phyloP scores from a whole-genome alignment of 306 rosid species.

The Ormosia semicastrata region DNA sequence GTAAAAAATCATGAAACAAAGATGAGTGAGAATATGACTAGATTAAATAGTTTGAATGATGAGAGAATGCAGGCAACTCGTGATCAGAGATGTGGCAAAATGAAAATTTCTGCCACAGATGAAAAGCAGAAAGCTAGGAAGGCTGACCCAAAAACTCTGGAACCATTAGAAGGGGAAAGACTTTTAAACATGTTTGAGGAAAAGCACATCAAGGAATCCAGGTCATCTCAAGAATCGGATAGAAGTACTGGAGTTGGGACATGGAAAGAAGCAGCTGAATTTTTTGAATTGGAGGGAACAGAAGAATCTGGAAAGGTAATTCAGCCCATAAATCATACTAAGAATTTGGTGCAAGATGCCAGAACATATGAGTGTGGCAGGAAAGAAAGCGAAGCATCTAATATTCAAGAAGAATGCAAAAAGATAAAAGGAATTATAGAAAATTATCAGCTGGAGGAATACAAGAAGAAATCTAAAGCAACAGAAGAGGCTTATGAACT shows the following conservation, averaged over 20 bases:
- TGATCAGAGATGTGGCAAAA: constrained; percentile 39
- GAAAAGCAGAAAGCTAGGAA: constrained; percentile 55
- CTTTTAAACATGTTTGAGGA: constrained; percentile 35
- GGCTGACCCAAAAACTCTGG: constrained; percentile 41
- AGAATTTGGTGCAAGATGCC: constrained; percentile 38
- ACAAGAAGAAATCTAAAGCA: constrained; percentile 44
- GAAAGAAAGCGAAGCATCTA: constrained; percentile 42
- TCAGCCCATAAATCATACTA: constrained; percentile 40
- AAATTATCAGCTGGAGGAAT: constrained; percentile 32
- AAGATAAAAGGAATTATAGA: constrained; percentile 30
- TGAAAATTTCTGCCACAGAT: constrained; percentile 37
- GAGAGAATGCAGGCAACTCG: constrained; percentile 37
- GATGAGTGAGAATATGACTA: constrained; percentile 29
- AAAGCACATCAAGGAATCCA: constrained; percentile 41
- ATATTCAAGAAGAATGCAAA: constrained; percentile 34
- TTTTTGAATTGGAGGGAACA: constrained; percentile 79
- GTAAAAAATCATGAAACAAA: constrained; percentile 39
- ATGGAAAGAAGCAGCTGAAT: constrained; percentile 79
- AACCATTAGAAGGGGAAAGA: constrained; percentile 38
- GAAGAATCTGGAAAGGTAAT: constrained; percentile 50
- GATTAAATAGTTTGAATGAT: constrained; percentile 39
- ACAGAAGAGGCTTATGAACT: constrained; percentile 32
- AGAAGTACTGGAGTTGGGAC: constrained; percentile 49
- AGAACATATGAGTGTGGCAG: constrained; percentile 30
- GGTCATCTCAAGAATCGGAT: constrained; percentile 54